Percentiles rank a stretch among this genome's conserved stretches.
phyloP scores from a whole-genome alignment of 768 basidiomycete species.

The Scleroderma citrinum region DNA sequence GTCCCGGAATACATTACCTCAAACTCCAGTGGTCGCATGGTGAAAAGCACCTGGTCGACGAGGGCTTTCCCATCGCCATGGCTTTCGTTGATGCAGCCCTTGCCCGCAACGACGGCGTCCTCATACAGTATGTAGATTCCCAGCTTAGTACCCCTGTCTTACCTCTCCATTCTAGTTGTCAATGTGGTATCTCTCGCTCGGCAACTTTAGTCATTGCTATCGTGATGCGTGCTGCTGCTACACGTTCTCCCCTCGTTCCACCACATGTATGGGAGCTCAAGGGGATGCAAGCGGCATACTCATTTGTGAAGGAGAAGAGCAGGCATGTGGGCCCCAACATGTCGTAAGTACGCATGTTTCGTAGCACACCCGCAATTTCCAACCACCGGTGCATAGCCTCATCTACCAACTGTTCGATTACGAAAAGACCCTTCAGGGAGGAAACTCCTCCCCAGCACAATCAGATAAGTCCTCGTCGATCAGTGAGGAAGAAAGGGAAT shows the following conservation, averaged over 20 bases:
- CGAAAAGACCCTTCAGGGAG: conserved; percentile 63
- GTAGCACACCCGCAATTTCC: conserved; percentile 17
- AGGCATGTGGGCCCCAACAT: conserved; percentile 89
- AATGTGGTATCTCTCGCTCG: conserved; percentile 89
- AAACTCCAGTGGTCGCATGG: conserved; percentile 92
- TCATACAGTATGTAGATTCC: conserved; percentile 67
- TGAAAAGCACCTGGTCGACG: conserved; percentile 78
- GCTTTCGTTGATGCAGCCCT: conserved; percentile 74
- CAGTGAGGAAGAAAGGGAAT: conserved; percentile 72
- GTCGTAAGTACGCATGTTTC: conserved; percentile 58
- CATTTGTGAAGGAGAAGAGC: conserved; percentile 86
- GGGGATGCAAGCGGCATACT: conserved; percentile 87
- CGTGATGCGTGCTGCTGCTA: conserved; percentile 88
- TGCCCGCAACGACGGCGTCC: conserved; percentile 68
- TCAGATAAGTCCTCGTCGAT: conserved; percentile 51
- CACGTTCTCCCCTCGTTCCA: conserved; percentile 57
- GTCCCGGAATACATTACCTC: conserved; percentile 81
- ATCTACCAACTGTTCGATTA: conserved; percentile 94
- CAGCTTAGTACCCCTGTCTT: conserved; percentile 10
- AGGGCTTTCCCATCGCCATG: conserved; percentile 78
- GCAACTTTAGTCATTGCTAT: conserved; percentile 88
- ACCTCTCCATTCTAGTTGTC: conserved; percentile 55
- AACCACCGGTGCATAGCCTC: conserved; percentile 45
- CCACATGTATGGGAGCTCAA: conserved; percentile 72
- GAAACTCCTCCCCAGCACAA: conserved; percentile 40